These are phyloP conservation scores for Solanum tacnaense DNA, from an alignment of 257 asterid genomes.

Conservation along the genomic window DNA sequence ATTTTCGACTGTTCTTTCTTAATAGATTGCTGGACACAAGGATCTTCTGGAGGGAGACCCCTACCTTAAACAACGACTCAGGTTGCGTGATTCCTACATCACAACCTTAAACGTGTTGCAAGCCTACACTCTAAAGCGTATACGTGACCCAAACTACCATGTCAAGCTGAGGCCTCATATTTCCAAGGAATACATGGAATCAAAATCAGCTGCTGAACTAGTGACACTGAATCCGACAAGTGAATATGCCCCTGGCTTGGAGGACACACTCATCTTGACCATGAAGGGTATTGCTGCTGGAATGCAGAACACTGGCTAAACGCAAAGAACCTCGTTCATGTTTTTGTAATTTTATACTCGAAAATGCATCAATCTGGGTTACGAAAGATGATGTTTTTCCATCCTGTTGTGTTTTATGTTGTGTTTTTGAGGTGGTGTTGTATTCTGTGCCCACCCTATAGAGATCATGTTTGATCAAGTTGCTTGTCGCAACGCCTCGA, in stretches of 20 bases:
- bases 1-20: background rate
- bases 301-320: conserved; percentile 45
- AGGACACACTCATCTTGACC: conserved; percentile 46
- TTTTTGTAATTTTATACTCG: background rate
- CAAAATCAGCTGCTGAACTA: conserved; percentile 28
- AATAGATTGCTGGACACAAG: conserved; percentile 44
- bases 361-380: background rate
- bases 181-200: conserved; percentile 31
- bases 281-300: conserved; percentile 59
- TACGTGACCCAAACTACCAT: conserved; percentile 29
- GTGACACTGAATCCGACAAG: conserved; percentile 32
- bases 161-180: conserved; percentile 37
- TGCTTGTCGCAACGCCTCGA: background rate
- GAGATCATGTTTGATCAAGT: background rate
- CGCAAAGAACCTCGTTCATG: background rate
- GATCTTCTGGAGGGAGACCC: conserved; percentile 47
- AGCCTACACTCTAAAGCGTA: conserved; percentile 36
- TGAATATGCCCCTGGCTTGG: conserved; percentile 50
- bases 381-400: background rate
- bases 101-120: conserved; percentile 35
- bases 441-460: background rate
- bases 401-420: background rate
- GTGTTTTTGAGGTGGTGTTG: background rate
- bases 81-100: conserved; percentile 35
- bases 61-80: conserved; percentile 34